phyloP scores from a whole-genome alignment of 2,329 filamentous ascomycete genomes.

The Apiospora kogelbergensis region DNA sequence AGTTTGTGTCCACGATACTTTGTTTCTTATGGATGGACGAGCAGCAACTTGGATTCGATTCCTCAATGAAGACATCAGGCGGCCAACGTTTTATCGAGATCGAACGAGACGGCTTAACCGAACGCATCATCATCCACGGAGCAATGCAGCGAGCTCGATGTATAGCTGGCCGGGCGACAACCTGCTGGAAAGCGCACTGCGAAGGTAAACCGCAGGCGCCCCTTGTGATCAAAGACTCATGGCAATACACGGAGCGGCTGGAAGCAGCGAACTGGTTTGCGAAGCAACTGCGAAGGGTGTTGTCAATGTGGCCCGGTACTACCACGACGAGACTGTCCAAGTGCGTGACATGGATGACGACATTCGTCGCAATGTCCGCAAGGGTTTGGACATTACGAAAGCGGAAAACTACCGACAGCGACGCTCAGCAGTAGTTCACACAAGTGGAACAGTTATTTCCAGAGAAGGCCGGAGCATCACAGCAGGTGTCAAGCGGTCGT shows the following conservation, averaged over 20 bases:
- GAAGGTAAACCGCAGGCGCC: background rate
- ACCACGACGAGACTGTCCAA: background rate
- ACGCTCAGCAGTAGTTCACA: background rate
- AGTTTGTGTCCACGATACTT: no score
- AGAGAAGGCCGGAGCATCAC: constrained; percentile 8
- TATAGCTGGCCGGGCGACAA: background rate
- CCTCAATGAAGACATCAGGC: no score
- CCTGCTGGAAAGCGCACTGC: background rate
- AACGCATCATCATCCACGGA: background rate
- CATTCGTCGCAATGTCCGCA: background rate
- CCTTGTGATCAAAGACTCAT: background rate
- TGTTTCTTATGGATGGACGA: no score
- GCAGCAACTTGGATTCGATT: no score
- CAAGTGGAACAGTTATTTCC: background rate
- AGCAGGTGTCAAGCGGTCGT: constrained; percentile 27
- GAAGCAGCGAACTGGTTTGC: background rate
- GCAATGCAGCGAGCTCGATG: background rate
- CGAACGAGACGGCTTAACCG: background rate
- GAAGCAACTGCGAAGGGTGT: background rate
- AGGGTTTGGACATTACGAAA: background rate
- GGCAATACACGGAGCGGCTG: background rate
- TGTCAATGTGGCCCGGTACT: background rate
- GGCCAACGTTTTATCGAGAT: background rate
- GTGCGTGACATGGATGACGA: background rate
- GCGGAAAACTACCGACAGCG: background rate